Conservation (phyloP, 352 stramenopile species). For the Plasmopara viticola region DNA sequence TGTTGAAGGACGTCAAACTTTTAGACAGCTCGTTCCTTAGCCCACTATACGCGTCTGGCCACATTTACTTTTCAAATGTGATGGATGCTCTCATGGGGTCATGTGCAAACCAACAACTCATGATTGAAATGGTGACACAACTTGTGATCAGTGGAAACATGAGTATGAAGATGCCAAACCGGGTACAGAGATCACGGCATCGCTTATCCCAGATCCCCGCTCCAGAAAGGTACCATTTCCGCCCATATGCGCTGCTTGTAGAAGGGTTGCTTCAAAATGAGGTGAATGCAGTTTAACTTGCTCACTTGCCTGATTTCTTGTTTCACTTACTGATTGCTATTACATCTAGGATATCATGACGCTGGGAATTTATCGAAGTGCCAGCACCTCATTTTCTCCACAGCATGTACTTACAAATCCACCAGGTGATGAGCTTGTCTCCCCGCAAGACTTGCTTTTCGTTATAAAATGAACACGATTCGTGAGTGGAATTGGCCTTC, state of each 20-base stretch:
- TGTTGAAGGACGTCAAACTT: constrained; percentile 49
- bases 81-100: constrained; percentile 61
- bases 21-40: constrained; percentile 53
- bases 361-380: constrained; percentile 47
- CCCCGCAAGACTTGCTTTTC: constrained; percentile 56
- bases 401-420: no score
- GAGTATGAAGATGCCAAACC: constrained; percentile 38
- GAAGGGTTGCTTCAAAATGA: constrained; percentile 51
- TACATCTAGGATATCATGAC: constrained; percentile 45
- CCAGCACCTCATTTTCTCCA: constrained; percentile 2
- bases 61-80: constrained; percentile 72
- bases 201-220: constrained; percentile 49
- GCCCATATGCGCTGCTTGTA: constrained; percentile 49
- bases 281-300: constrained; percentile 18
- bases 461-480: constrained; percentile 43
- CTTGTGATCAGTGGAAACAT: constrained; percentile 33
- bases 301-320: no score
- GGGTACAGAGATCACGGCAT: constrained; percentile 34
- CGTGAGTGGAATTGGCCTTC: not conserved
- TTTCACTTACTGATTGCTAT: constrained; percentile 4
- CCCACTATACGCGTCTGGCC: constrained; percentile 48
- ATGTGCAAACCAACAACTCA: constrained; percentile 45
- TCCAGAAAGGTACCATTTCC: constrained; percentile 50
- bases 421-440: constrained; percentile 11
- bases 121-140: constrained; percentile 50